Evolutionary conservation across 352 stramenopile species (phyloP), one percentile per base, ranked within the genome.

Genomic region (Phytophthora hybrid): DNA sequence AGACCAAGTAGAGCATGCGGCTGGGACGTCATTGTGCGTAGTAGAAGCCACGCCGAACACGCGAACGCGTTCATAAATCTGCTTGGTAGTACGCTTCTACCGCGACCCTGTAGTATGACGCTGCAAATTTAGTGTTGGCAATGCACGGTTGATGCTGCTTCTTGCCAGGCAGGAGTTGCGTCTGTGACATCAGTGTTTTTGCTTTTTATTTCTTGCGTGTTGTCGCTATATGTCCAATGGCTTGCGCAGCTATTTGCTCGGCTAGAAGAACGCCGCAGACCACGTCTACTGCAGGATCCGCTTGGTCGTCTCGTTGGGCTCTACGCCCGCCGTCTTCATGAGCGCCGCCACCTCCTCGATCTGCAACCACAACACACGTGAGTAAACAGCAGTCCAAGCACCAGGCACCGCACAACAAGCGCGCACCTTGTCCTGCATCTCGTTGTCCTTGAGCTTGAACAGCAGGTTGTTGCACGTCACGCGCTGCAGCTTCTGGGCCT

Each of bases 1-100:
- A 99, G 87, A 99, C 97, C 77, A 98, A 98, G 83, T 99, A 97
- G 73, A 46, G 44, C 16, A 37, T 7, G 34, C 44, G 61, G 51
- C 9, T 63, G 18, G 44, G 19, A 21, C 44, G 44, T 1, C 44
- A 13, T 64, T 54, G 26, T 41, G 64, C n/a, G 37, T 44, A 39
- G 26, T 52, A 21, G 44, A 59, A 51, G 19, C 19, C 41, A 26
- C 23, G 23, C 23, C 1, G 23, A 26, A 26, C 23, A 26, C 23
- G 23, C 23, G 23, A 70, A 26, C 19, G 57, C 41, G 37, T 44
- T 44, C 63, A 59, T 66, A 69, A 59, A 71, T 9, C 31, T 13
- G 39, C 39, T 71, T 66, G 46, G 32, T 63, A 66, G 55, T 18
- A 49, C 54, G 26, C 26, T 44, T 47, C 21, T 62, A 49, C 16